Evolutionary conservation across 202 grass and related monocot species (phyloP).

Genomic region (Panicum hallii): DNA sequence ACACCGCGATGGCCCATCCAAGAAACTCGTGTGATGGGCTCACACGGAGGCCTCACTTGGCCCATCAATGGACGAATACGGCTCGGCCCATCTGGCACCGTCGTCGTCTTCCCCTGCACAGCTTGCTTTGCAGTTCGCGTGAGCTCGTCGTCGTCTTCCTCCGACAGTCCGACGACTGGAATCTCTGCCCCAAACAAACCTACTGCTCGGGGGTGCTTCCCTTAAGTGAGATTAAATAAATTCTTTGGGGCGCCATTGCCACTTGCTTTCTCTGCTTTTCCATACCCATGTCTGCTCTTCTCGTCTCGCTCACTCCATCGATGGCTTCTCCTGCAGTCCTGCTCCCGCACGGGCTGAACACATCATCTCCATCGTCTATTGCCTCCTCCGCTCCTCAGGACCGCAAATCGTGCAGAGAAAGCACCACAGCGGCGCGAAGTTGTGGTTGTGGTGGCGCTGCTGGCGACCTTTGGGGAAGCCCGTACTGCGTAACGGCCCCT

Average conservation of each 20-base stretch:
- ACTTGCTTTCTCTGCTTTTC: neutral
- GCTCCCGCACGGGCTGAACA: neutral
- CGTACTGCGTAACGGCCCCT: too few species aligned
- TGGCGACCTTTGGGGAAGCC: too few species aligned
- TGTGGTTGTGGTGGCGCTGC: neutral
- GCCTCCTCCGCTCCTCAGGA: too few species aligned
- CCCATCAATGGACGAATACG: too few species aligned
- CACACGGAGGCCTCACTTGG: too few species aligned
- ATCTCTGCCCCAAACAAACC: neutral
- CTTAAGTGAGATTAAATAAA: slow-evolving; percentile 22
- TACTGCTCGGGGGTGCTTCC: neutral
- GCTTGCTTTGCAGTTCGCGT: neutral
- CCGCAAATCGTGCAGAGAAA: too few species aligned
- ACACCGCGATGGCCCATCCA: too few species aligned
- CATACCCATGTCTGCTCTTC: neutral
- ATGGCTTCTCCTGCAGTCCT: neutral
- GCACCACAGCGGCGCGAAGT: too few species aligned
- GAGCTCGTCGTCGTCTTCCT: neutral
- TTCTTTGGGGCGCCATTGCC: neutral
- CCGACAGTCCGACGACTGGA: neutral
- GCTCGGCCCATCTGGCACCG: too few species aligned
- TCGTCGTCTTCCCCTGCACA: too few species aligned
- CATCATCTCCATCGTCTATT: neutral
- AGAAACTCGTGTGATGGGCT: too few species aligned
- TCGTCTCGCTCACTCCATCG: neutral